These are phyloP conservation scores for Tilletiaria anomala DNA, from an alignment of 1,284 basidiomycete species.

Conservation along the genomic window DNA sequence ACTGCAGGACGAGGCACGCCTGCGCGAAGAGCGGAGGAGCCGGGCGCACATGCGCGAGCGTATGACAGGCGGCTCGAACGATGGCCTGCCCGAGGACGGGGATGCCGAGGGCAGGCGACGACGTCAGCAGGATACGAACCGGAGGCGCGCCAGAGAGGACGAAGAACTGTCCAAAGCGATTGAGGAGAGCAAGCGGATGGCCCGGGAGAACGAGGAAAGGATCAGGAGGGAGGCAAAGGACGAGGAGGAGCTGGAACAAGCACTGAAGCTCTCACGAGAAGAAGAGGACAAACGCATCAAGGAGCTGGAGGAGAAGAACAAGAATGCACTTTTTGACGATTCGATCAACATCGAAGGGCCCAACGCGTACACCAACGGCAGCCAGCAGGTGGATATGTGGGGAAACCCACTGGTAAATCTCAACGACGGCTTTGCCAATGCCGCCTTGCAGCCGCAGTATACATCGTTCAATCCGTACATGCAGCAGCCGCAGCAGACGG, in stretches of 20 bases:
- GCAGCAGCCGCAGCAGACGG: conserved; percentile 43
- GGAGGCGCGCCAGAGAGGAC: conserved; percentile 40
- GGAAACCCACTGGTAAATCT: conserved; percentile 26
- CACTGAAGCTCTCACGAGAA: conserved; percentile 69
- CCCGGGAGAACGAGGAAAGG: conserved; percentile 27
- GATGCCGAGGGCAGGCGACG: conserved; percentile 65
- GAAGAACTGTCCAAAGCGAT: conserved; percentile 47
- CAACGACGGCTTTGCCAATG: conserved; percentile 10
- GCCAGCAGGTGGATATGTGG: conserved; percentile 30
- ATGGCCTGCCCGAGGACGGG: conserved; percentile 2
- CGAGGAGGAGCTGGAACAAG: conserved; percentile 64
- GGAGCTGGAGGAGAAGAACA: conserved; percentile 57
- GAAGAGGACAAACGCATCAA: conserved; percentile 46
- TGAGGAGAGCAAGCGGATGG: conserved; percentile 43
- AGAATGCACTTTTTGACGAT: conserved; percentile 65
- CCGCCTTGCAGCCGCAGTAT: conserved; percentile 44
- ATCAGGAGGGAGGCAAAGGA: conserved; percentile 27
- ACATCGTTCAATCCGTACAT: conserved; percentile 46
- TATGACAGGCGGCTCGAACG: conserved; percentile 58
- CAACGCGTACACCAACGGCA: conserved; percentile 25
- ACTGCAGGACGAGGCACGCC: conserved; percentile 70
- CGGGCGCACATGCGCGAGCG: conserved; percentile 87
- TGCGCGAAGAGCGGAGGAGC: conserved; percentile 69
- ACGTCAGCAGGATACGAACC: conserved; percentile 58
- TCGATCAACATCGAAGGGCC: conserved; percentile 28